These are phyloP conservation scores for Populus tremula DNA, from an alignment of 345 rosid species.

Conservation along the genomic window DNA sequence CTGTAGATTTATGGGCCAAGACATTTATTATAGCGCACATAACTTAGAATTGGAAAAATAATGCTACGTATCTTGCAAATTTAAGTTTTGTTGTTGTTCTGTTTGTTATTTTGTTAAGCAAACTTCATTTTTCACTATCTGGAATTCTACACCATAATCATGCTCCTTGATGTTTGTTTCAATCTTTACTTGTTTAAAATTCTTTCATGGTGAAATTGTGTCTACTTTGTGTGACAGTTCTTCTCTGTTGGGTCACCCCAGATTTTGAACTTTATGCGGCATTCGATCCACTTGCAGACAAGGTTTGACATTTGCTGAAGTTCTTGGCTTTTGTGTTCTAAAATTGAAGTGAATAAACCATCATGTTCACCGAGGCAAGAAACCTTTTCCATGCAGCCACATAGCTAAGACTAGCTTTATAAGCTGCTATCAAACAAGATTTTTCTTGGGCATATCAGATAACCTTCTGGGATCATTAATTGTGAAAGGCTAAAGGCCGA, in stretches of 20 bases:
- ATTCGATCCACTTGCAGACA: slow-evolving; percentile 96
- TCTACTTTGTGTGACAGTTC: slow-evolving; percentile 48
- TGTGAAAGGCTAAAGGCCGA: not conserved
- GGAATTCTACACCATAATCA: not conserved
- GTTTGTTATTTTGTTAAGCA: not conserved
- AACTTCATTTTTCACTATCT: not conserved
- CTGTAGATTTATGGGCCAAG: not conserved
- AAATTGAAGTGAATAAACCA: too few species aligned
- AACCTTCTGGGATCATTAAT: not conserved
- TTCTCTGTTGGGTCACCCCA: slow-evolving; percentile 94
- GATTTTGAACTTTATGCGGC: slow-evolving; percentile 98
- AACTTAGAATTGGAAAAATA: not conserved
- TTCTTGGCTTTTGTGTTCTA: not conserved
- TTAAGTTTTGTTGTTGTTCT: not conserved
- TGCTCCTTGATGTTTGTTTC: not conserved
- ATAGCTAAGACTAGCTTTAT: not conserved
- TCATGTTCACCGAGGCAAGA: not conserved
- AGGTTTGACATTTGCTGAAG: slow-evolving; percentile 43
- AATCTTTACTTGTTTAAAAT: not conserved
- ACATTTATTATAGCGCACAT: not conserved
- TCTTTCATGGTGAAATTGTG: not conserved
- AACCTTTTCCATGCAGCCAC: not conserved
- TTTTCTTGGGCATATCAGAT: not conserved
- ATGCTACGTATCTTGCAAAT: not conserved
- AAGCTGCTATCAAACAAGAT: not conserved